phyloP scores from a whole-genome alignment of 345 rosid species.

The Hevea brasiliensis region DNA sequence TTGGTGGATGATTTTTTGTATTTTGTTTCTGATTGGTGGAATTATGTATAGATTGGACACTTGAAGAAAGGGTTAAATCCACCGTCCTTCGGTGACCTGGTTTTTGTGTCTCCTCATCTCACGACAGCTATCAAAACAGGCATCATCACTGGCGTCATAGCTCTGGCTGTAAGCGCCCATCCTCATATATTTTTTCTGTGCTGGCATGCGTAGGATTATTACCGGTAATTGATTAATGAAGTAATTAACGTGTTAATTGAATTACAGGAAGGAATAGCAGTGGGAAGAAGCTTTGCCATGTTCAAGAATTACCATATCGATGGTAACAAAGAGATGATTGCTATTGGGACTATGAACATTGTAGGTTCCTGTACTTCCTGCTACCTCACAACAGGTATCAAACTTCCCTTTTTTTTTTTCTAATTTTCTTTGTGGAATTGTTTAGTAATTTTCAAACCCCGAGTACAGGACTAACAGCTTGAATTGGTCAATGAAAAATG shows the following conservation, averaged over 20 bases:
- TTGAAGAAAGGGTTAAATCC: constrained; percentile 90
- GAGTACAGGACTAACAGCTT: not conserved
- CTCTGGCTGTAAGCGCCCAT: constrained; percentile 67
- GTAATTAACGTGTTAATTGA: not conserved
- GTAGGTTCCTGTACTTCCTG: constrained; percentile 92
- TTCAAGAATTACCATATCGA: constrained; percentile 87
- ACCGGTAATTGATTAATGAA: no score
- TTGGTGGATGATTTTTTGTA: not conserved
- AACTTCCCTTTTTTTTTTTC: no score
- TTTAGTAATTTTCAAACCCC: no score
- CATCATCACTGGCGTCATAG: constrained; percentile 78
- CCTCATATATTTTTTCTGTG: not conserved
- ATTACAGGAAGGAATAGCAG: constrained; percentile 91
- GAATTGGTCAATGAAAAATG: not conserved
- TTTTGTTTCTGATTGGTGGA: no score
- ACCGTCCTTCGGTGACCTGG: constrained; percentile 55
- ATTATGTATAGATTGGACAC: constrained; percentile 60
- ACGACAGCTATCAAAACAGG: constrained; percentile 69
- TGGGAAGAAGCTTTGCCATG: constrained; percentile 93
- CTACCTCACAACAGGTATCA: constrained; percentile 76
- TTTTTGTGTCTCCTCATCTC: constrained; percentile 67
- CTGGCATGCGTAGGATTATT: no score
- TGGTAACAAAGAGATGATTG: constrained; percentile 98
- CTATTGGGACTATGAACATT: constrained; percentile 89
- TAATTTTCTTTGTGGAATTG: no score